Evolutionary conservation across 2,329 filamentous ascomycete genomes (phyloP).

Genomic region (Emmonsiellopsis sp.): DNA sequence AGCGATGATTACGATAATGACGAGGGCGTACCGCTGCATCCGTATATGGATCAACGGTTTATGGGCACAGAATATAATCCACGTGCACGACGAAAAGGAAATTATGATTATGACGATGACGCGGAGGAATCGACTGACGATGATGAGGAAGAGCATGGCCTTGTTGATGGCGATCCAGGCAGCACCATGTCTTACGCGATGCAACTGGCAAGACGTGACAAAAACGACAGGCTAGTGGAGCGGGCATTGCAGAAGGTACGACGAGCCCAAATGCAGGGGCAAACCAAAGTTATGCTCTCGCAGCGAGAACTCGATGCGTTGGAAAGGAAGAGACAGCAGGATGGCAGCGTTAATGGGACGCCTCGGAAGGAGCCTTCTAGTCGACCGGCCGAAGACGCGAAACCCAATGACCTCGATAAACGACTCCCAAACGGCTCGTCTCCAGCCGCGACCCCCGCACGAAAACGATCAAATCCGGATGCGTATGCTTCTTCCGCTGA

Average conservation of each 20-base stretch:
- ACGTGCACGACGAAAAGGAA: constrained; percentile 4
- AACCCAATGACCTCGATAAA: constrained; percentile 15
- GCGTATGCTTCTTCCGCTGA: constrained; percentile 43
- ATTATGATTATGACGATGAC: constrained; percentile 37
- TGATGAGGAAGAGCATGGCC: constrained; percentile 44
- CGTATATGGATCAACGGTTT: not conserved
- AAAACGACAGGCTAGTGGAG: constrained; percentile 68
- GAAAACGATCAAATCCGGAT: constrained; percentile 31
- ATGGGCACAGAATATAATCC: not conserved
- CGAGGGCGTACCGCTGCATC: constrained; percentile 12
- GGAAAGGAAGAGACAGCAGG: constrained; percentile 56
- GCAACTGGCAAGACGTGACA: constrained; percentile 51
- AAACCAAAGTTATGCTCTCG: constrained; percentile 69
- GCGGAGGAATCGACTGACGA: constrained; percentile 38
- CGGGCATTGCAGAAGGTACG: constrained; percentile 72
- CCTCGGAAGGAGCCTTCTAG: constrained; percentile 17
- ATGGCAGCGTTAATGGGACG: constrained; percentile 23
- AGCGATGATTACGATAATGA: constrained; percentile 41
- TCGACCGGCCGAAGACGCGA: constrained; percentile 6
- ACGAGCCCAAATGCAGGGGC: constrained; percentile 65
- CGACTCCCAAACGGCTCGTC: not conserved
- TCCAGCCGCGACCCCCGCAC: constrained; percentile 18
- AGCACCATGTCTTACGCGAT: constrained; percentile 37
- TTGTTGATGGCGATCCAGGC: constrained; percentile 27
- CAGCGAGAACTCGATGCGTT: constrained; percentile 73